Percentiles rank a stretch among this genome's conserved stretches.
phyloP scores from a whole-genome alignment of 1,284 basidiomycete species.

The Wallemia hederae region DNA sequence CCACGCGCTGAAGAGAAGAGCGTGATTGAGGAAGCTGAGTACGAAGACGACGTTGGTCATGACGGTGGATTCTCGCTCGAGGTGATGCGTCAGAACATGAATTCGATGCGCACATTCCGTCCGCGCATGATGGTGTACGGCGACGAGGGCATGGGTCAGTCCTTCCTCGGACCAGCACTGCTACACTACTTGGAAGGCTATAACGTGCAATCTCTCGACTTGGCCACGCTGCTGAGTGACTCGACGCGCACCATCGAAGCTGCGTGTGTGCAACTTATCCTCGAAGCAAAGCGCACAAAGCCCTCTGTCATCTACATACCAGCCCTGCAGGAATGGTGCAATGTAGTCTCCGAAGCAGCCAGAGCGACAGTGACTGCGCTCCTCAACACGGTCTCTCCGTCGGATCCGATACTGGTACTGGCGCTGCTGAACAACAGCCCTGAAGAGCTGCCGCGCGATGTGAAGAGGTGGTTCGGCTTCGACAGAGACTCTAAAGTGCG shows the following conservation, averaged over 20 bases:
- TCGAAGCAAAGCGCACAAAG: conserved; percentile 90
- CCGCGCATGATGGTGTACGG: conserved; percentile 71
- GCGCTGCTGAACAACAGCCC: conserved; percentile 58
- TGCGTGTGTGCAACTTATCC: conserved; percentile 78
- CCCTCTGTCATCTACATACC: conserved; percentile 90
- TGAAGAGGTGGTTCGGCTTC: conserved; percentile 69
- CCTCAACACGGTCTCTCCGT: conserved; percentile 63
- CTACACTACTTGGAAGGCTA: conserved; percentile 86
- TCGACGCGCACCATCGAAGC: conserved; percentile 76
- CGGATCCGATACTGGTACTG: conserved; percentile 71
- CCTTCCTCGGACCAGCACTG: conserved; percentile 60
- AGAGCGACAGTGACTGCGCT: conserved; percentile 62
- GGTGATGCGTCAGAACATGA: conserved; percentile 69
- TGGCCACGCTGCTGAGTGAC: conserved; percentile 66
- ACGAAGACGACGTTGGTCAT: conserved; percentile 22
- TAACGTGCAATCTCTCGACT: conserved; percentile 74
- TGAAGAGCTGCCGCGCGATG: conserved; percentile 42
- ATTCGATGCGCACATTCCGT: conserved; percentile 64
- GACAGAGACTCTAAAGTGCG: conserved; percentile 35
- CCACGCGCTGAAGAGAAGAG: conserved; percentile 16
- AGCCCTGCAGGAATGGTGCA: conserved; percentile 57
- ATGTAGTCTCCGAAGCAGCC: conserved; percentile 53
- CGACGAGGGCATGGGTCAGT: conserved; percentile 59
- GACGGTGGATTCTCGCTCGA: conserved; percentile 25
- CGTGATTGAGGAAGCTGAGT: conserved; percentile 73